These are phyloP conservation scores for Apophysomyces ossiformis DNA, from an alignment of 371 early-diverging fungal species.

Conservation along the genomic window DNA sequence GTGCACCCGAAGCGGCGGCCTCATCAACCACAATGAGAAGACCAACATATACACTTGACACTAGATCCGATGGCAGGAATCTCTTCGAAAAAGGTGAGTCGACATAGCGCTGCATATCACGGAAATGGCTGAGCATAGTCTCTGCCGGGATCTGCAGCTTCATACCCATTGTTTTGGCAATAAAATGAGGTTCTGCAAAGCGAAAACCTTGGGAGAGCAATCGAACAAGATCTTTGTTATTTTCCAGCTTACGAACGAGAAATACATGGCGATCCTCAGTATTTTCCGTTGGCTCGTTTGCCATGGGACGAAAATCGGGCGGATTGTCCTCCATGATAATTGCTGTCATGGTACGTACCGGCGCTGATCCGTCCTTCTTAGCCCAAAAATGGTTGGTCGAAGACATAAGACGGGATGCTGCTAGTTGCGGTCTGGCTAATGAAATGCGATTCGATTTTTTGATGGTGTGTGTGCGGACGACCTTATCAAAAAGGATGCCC, in stretches of 20 bases:
- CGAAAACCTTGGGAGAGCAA: slow-evolving; percentile 42
- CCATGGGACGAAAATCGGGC: not conserved
- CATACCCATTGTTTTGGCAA: slow-evolving; percentile 44
- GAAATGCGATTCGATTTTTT: not conserved
- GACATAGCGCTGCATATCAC: slow-evolving; percentile 40
- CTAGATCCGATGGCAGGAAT: slow-evolving; percentile 6
- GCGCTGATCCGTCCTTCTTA: not conserved
- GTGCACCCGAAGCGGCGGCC: slow-evolving; percentile 14
- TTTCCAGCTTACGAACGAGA: slow-evolving; percentile 31
- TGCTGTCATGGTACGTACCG: not conserved
- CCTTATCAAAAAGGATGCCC: slow-evolving; percentile 38
- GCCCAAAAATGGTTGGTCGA: not conserved
- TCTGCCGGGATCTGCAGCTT: slow-evolving; percentile 42
- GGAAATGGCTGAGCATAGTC: slow-evolving; percentile 36
- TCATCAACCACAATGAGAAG: slow-evolving; percentile 36
- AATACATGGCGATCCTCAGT: slow-evolving; percentile 43
- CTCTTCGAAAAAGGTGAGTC: slow-evolving; percentile 13
- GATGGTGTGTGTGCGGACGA: slow-evolving; percentile 33
- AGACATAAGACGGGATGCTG: not conserved
- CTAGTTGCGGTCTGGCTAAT: not conserved
- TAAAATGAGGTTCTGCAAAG: slow-evolving; percentile 46
- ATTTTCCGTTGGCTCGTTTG: slow-evolving; percentile 4
- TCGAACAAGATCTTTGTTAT: slow-evolving; percentile 27
- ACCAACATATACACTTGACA: slow-evolving; percentile 32
- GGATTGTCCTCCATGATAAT: slow-evolving; percentile 5